Base-by-base conservation (phyloP, 169 alveolate genomes). In the Theileria parva region DNA sequence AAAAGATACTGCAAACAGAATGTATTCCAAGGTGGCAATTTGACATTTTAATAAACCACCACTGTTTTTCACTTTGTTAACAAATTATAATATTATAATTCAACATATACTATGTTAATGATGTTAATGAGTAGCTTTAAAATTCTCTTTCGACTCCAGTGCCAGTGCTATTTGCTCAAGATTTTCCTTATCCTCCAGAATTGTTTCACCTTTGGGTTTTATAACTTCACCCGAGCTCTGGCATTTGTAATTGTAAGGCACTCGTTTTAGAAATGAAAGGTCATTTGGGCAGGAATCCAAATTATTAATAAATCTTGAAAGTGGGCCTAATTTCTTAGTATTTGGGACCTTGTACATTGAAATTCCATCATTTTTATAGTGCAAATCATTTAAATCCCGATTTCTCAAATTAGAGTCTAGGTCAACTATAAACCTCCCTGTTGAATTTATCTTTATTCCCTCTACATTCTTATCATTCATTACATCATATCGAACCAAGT, bases 191-290 rank as follows among this genome's bases (percentile, higher is more conserved):
- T 74, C 86, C 2, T 73, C 71, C n/a, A 51, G 32, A 44, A 32
- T 6, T 15, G 59, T 30, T n/a, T 68, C 64, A 13, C 37, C 85
- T 17, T 15, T 15, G 2, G 19, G 28, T 12, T 61, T 44, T 0
- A 53, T 37, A 23, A 6, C 32, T 11, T 59, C 86, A 7, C 89
- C 89, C 30, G 89, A 83, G 57, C 89, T 83, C 79, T 83, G 89
- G 57, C 89, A 75, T 48, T 76, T 66, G 44, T 75, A 83, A 39
- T 44, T 76, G 65, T 83, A 83, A 27, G 85, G 77, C 28, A 83
- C 89, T 8, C 71, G 37, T 59, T 83, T 83, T 67, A 83, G 53
- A 44, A 75, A 75, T 11, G 85, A 48, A 11, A 83, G 73, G 27
- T 48, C 60, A n/a, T 30, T 48, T 15, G 68, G 30, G 27, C 32